Conservation (phyloP, 768 basidiomycete species). For the Pisolithus tinctorius region DNA sequence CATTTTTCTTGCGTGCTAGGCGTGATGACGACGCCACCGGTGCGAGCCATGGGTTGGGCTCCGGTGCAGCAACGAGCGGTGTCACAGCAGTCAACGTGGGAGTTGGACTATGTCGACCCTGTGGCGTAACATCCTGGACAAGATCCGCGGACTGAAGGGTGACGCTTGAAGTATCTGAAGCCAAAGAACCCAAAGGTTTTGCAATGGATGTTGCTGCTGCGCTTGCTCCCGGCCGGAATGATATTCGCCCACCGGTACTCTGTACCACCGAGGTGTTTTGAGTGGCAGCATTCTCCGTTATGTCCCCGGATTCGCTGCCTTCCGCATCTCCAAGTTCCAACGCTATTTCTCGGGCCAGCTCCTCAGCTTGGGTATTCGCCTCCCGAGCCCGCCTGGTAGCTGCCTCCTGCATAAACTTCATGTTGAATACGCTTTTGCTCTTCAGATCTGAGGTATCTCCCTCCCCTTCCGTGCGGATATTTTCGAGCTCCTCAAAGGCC, state of each 20-base stretch:
- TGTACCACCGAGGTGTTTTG: conserved; percentile 35
- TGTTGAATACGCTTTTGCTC: conserved; percentile 75
- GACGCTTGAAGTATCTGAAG: conserved; percentile 60
- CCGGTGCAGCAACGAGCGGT: conserved; percentile 8
- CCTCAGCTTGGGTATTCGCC: conserved; percentile 59
- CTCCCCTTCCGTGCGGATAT: conserved; percentile 37
- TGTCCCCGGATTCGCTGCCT: conserved; percentile 23
- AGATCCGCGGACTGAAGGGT: conserved; percentile 57
- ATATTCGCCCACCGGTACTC: conserved; percentile 62
- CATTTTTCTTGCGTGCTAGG: conserved; percentile 63
- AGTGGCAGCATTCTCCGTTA: conserved; percentile 22
- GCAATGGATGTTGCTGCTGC: background rate
- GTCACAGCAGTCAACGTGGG: conserved; percentile 9
- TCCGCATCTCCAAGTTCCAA: conserved; percentile 29
- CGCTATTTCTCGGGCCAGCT: conserved; percentile 67
- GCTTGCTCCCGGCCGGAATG: conserved; percentile 47
- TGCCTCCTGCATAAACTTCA: conserved; percentile 99
- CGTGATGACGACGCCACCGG: conserved; percentile 33
- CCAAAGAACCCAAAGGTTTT: conserved; percentile 26
- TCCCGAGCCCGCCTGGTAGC: conserved; percentile 56
- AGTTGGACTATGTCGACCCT: conserved; percentile 10
- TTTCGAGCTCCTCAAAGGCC: conserved; percentile 74
- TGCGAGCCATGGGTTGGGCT: conserved; percentile 77
- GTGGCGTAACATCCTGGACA: conserved; percentile 26
- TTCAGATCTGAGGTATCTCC: conserved; percentile 19